These are phyloP conservation scores for Chenopodium quinoa DNA, from an alignment of 148 eudicot genomes.

Conservation along the genomic window DNA sequence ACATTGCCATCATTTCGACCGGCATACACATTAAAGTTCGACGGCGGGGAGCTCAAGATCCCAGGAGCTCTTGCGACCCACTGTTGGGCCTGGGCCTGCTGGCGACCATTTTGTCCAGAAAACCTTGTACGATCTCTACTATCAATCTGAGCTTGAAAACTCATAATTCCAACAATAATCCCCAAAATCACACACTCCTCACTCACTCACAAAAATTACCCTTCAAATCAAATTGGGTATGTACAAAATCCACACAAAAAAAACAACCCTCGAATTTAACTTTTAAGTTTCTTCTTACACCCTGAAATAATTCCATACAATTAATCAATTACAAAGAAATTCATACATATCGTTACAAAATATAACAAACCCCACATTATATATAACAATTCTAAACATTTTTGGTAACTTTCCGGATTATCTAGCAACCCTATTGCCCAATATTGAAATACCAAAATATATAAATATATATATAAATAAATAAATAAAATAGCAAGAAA, in stretches of 20 bases:
- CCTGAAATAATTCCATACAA: conserved; percentile 1
- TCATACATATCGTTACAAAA: neutral
- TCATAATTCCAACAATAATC: conserved; percentile 46
- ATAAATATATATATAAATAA: neutral
- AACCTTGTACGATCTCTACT: conserved; percentile 50
- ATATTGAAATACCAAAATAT: neutral
- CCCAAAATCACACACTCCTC: neutral
- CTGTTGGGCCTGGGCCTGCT: conserved; percentile 15
- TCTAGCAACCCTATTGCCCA: neutral
- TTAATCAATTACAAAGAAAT: neutral
- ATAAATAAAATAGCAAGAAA: neutral
- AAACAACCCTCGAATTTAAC: neutral
- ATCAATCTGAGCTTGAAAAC: conserved; percentile 50
- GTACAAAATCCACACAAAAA: conserved; percentile 4
- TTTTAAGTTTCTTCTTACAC: neutral
- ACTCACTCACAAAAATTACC: neutral
- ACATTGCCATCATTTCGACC: conserved; percentile 13
- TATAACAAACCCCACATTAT: neutral
- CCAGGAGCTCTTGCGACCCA: conserved; percentile 71
- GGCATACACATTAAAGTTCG: neutral
- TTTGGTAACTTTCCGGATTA: neutral
- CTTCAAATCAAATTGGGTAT: neutral
- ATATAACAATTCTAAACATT: neutral
- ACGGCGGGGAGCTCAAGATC: conserved; percentile 25
- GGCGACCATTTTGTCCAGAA: conserved; percentile 41